Evolutionary conservation across 2,329 filamentous ascomycete genomes (phyloP), one percentile per base, ranked within the genome.

Genomic region (Cladophialophora psammophila): DNA sequence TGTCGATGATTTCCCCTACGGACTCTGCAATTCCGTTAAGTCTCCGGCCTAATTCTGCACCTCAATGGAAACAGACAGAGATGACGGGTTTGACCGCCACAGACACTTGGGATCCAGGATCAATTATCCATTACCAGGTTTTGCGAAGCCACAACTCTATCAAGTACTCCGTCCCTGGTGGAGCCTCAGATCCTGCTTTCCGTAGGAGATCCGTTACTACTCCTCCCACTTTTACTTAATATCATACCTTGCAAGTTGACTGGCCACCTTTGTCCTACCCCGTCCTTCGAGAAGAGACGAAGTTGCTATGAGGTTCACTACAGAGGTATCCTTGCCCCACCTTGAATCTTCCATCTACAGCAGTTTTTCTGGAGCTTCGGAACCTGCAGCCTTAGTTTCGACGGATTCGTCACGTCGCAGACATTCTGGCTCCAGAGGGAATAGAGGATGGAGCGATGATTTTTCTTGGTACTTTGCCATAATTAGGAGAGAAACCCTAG

Each of bases 31-130:
- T 38, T 40, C 36, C 55, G 34, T 58, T 36, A 50, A 8, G 55
- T 40, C 35, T 42, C 35, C 10, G 32, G 55, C 36, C 35, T 58
- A 58, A 58, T 38, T 58, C 32, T 58, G 55, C 55, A 58, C 36
- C 15, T 58, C 34, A 58, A 36, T 58, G 34, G 36, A 58, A 58
- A 35, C 35, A 40, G 55, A 13, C 55, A 38, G 13, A 58, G 20
- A 40, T 58, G 20, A 38, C 55, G 55, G 32, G 32, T 8, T 58
- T 58, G 36, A 58, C 35, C 55, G 55, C 34, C 55, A 42, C 55
- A 40, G 40, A 58, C 34, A 40, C 55, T 42, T 31, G 55, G 36
- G 55, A 18, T n/a, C 55, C 7, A 36, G 55, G 55, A 50, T 40
- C 35, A 58, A 42, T 13, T 36, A 38, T 36, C 34, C 18, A 57